Evolutionary conservation across 2,329 filamentous ascomycete genomes (phyloP).

Genomic region (Epichloe sylvatica): DNA sequence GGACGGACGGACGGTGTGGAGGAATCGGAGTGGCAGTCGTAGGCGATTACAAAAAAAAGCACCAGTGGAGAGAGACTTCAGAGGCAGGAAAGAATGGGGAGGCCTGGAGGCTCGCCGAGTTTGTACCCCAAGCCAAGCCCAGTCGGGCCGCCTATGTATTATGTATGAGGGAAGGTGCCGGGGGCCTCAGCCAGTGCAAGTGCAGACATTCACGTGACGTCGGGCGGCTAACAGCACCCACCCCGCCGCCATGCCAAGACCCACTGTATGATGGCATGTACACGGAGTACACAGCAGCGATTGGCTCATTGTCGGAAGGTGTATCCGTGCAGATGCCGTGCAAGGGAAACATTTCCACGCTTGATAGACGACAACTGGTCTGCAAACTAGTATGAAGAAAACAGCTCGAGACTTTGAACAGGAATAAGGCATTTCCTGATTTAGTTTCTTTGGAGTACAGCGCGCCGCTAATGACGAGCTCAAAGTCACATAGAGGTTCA

Average conservation of each 20-base stretch:
- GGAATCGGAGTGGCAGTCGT: conserved; percentile 8
- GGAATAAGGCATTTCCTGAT: too few relatives aligned
- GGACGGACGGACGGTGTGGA: conserved; percentile 20
- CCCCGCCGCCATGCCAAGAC: neutral
- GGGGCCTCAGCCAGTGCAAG: neutral
- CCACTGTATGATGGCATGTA: too few relatives aligned
- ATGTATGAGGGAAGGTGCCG: neutral
- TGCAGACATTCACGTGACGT: neutral
- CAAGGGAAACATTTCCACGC: neutral
- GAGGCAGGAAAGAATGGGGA: conserved; percentile 28
- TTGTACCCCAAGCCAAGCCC: conserved; percentile 13
- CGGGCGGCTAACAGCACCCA: neutral
- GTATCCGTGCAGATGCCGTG: neutral
- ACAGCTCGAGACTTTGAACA: too few relatives aligned
- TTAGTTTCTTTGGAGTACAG: too few relatives aligned
- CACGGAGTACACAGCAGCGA: neutral
- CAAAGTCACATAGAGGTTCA: too few relatives aligned
- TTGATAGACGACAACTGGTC: too few relatives aligned
- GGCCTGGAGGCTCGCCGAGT: conserved; percentile 12
- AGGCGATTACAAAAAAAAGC: conserved; percentile 19
- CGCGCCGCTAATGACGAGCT: too few relatives aligned
- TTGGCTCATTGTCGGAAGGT: neutral
- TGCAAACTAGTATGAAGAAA: too few relatives aligned
- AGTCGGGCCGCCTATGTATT: conserved; percentile 5
- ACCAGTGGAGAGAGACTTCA: conserved; percentile 18